Base-by-base conservation (phyloP, 768 basidiomycete species). In the Leccinum longicurvipes region DNA sequence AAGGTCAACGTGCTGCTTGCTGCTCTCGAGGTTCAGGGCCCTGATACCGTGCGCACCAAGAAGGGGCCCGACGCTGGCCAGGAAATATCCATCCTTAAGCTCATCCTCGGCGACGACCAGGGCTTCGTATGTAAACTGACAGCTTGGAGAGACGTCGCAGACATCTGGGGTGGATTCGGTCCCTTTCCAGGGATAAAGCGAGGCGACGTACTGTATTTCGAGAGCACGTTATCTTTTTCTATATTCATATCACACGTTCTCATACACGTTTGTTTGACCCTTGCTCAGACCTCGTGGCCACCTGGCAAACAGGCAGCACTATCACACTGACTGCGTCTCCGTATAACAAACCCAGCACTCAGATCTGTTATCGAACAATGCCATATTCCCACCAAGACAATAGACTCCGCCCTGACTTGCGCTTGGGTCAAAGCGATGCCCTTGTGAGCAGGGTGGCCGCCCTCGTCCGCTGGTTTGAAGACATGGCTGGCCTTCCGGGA, bases 321-420 rank as follows among this genome's bases (percentile, higher is more conserved):
- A 70, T 82, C 47, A 74, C 76, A 3, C 71, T 91, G 25, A 82
- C 84, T 0, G 90, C 89, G 0, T 91, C 90, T 1, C 83, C 86
- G 12, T 79, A 82, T 60, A 77, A 84, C 24, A 82, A 79, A 47
- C 86, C 89, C 1, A 73, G 67, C 50, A 66, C 83, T 47, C 77
- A 84, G 59, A 84, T 92, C 15, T 93, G 91, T 66, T 93, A 87
- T 71, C 83, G 91, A 19, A 86, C 88, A 7, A 81, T 92, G 81
- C 86, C 89, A 2, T 78, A 80, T 59, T 75, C 77, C 1, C 76
- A 75, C 27, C 79, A 81, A 57, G 89, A 92, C 66, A 72, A 73
- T 17, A 75, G 75, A 6, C 71, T 88, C 6, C 79, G 88, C 6
- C 89, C 91, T 17, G 91, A 93, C 68, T 68, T 91, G 41, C 77